These are phyloP conservation scores for Stagonosporopsis cucurbitacearum DNA, from an alignment of 2,329 filamentous ascomycete species.

Conservation along the genomic window DNA sequence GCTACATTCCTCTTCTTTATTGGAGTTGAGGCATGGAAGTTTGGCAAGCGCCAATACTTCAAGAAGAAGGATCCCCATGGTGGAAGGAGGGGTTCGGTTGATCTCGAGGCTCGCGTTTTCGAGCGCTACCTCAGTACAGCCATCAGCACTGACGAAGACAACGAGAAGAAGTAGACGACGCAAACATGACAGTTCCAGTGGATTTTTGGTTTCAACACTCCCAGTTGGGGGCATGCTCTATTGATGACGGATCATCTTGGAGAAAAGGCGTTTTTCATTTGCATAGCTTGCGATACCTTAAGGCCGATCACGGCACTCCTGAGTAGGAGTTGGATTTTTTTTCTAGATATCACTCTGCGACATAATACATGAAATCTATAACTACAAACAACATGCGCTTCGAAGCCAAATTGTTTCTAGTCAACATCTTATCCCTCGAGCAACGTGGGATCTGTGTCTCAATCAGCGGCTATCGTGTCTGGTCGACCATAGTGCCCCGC, in stretches of 20 bases:
- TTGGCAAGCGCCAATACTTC: slow-evolving; percentile 61
- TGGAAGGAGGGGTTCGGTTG: slow-evolving; percentile 36
- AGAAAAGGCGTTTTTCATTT: slow-evolving; percentile 26
- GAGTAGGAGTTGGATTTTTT: slow-evolving; percentile 19
- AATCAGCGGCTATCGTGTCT: background rate
- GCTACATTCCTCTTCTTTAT: slow-evolving; percentile 68
- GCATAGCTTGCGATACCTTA: slow-evolving; percentile 35
- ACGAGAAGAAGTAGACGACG: slow-evolving; percentile 34
- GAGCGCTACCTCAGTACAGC: slow-evolving; percentile 44
- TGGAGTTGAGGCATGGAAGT: slow-evolving; percentile 72
- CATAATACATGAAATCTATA: slow-evolving; percentile 10
- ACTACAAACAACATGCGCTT: background rate
- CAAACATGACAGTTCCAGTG: background rate
- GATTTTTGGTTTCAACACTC: slow-evolving; percentile 2
- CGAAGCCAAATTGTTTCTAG: background rate
- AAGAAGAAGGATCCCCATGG: slow-evolving; percentile 31
- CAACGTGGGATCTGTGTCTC: too few relatives aligned
- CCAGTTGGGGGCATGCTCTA: slow-evolving; percentile 11
- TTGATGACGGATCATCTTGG: slow-evolving; percentile 11
- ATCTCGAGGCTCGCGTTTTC: slow-evolving; percentile 41
- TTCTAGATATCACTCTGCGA: slow-evolving; percentile 16
- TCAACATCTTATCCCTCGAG: background rate
- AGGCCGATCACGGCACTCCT: slow-evolving; percentile 17
- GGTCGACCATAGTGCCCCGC: background rate
- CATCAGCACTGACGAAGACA: slow-evolving; percentile 38